A percentile compares a stretch with the other conserved stretches of the same genome.
Conservation (phyloP, 805 yeast species). For the Peterozyma toletana region DNA sequence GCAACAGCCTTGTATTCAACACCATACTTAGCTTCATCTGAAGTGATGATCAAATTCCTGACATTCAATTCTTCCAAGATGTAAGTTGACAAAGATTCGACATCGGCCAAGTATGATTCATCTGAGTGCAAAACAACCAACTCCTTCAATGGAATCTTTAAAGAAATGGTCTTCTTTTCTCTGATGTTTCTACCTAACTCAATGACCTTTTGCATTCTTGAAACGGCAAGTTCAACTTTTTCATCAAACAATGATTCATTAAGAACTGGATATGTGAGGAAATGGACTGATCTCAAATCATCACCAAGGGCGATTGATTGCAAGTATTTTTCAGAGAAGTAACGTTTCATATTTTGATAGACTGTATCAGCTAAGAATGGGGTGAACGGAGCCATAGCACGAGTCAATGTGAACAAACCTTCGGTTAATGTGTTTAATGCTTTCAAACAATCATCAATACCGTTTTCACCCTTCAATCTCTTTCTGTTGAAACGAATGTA, state of each 20-base stretch:
- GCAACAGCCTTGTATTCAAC: constrained; percentile 93
- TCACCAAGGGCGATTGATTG: constrained; percentile 26
- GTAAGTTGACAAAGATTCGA: constrained; percentile 70
- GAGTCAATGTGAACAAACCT: constrained; percentile 77
- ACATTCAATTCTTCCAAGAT: constrained; percentile 89
- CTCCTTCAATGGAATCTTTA: constrained; percentile 90
- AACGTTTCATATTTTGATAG: constrained; percentile 65
- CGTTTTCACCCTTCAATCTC: constrained; percentile 94
- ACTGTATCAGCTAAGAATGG: constrained; percentile 92
- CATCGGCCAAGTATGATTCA: constrained; percentile 63
- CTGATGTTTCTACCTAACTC: constrained; percentile 95
- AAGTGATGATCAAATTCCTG: constrained; percentile 78
- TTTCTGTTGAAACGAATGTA: constrained; percentile 96
- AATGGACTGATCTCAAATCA: constrained; percentile 85
- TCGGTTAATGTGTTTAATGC: constrained; percentile 91
- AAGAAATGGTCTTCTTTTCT: constrained; percentile 88
- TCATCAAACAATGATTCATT: constrained; percentile 76
- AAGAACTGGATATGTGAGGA: constrained; percentile 82
- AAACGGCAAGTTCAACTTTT: constrained; percentile 78
- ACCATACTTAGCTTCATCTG: constrained; percentile 86
- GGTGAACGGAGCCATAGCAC: constrained; percentile 99
- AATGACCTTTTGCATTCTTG: constrained; percentile 95
- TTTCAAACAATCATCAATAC: constrained; percentile 72
- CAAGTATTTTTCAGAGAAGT: constrained; percentile 54
- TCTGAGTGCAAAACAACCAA: constrained; percentile 84